phyloP scores from a whole-genome alignment of 108 stramenopile species.

The Skeletonema tropicum region DNA sequence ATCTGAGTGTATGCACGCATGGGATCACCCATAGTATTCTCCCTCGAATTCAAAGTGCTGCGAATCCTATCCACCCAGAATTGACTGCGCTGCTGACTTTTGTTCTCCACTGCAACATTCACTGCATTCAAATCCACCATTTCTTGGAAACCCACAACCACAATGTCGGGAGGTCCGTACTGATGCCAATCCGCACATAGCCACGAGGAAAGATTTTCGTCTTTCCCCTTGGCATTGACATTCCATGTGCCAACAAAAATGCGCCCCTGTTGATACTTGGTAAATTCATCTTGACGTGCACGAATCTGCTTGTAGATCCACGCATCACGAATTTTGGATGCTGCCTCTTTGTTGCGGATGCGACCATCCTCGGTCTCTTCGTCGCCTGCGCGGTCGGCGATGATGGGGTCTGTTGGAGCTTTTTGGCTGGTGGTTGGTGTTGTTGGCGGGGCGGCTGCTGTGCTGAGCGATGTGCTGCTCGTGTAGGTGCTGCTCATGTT shows the following conservation, averaged over 20 bases:
- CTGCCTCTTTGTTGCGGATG: constrained; percentile 81
- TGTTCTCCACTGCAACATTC: constrained; percentile 97
- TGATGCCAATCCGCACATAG: constrained; percentile 82
- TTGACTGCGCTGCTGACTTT: constrained; percentile 85
- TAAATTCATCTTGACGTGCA: constrained; percentile 81
- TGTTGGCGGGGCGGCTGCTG: neutral
- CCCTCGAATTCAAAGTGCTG: constrained; percentile 69
- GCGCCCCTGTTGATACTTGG: constrained; percentile 78
- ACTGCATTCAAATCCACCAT: constrained; percentile 99
- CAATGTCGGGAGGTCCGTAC: constrained; percentile 80
- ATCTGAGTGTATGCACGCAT: constrained; percentile 65
- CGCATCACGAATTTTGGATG: constrained; percentile 85
- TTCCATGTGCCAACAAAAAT: constrained; percentile 98
- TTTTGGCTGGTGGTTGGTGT: neutral
- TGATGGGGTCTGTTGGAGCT: constrained; percentile 16
- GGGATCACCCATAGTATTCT: constrained; percentile 63
- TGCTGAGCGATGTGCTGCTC: constrained; percentile 2
- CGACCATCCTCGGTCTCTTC: constrained; percentile 90
- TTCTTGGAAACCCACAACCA: constrained; percentile 97
- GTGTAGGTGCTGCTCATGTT: constrained; percentile 1
- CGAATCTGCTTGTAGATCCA: constrained; percentile 92
- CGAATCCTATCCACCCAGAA: constrained; percentile 88
- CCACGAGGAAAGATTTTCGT: constrained; percentile 84
- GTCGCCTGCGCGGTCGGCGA: constrained; percentile 64
- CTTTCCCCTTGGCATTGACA: constrained; percentile 97